Evolutionary conservation across 116 monocot genomes (phyloP).

Genomic region (Iris pallida): DNA sequence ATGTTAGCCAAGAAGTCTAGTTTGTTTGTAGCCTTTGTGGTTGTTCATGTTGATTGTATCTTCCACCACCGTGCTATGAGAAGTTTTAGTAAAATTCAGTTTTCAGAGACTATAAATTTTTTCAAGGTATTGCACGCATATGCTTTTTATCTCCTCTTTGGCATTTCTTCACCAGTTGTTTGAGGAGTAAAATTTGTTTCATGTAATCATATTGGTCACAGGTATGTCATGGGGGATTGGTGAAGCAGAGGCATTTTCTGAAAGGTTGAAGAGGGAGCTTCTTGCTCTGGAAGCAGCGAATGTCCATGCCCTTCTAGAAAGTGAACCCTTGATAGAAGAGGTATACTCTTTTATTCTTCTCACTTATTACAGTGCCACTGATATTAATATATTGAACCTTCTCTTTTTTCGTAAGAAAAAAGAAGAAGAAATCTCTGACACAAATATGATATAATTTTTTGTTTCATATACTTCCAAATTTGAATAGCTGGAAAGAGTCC

Average conservation of each 20-base stretch:
- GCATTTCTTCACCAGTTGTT: no score
- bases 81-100: no score
- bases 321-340: conserved; percentile 87
- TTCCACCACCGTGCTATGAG: no score
- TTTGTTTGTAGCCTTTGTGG: no score
- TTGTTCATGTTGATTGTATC: no score
- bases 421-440: not conserved
- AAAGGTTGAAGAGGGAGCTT: conserved; percentile 90
- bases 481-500: no score
- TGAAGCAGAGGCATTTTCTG: conserved; percentile 98
- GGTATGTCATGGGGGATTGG: conserved; percentile 99
- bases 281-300: conserved; percentile 96
- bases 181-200: no score
- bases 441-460: no score
- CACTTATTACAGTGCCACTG: not conserved
- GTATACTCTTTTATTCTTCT: conserved; percentile 26
- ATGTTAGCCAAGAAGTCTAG: no score
- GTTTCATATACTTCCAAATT: not conserved
- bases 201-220: conserved; percentile 28
- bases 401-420: not conserved
- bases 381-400: not conserved
- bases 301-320: conserved; percentile 85
- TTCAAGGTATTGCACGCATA: no score
- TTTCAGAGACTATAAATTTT: no score
- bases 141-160: no score